Evolutionary conservation across 2,329 filamentous ascomycete genomes (phyloP).

Genomic region (Diaporthe caulivora): DNA sequence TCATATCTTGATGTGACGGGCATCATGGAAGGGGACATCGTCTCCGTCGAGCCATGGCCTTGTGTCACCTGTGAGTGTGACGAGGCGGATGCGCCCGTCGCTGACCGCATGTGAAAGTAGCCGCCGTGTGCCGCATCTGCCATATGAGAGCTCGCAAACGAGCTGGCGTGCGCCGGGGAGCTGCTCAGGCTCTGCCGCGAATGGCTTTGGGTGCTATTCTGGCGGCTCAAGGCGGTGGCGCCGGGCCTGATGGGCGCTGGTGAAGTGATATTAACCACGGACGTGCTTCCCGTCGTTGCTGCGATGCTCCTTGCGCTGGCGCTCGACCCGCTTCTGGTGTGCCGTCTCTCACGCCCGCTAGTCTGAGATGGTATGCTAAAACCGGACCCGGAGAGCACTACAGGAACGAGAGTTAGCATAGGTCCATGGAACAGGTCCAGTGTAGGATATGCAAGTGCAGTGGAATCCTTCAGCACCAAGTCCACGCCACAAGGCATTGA

Average conservation of each 20-base stretch:
- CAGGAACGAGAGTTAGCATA: background rate
- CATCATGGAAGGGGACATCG: slow-evolving; percentile 67
- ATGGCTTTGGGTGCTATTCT: slow-evolving; percentile 62
- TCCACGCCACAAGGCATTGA: background rate
- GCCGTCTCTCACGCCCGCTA: slow-evolving; percentile 56
- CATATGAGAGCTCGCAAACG: slow-evolving; percentile 61
- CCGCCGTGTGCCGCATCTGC: slow-evolving; percentile 50
- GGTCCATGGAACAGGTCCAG: background rate
- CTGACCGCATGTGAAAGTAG: slow-evolving; percentile 50
- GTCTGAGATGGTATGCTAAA: slow-evolving; percentile 67
- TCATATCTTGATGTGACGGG: slow-evolving; percentile 72
- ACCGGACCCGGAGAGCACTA: slow-evolving; percentile 65
- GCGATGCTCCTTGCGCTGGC: slow-evolving; percentile 66
- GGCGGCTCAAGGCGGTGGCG: slow-evolving; percentile 60
- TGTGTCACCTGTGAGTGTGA: slow-evolving; percentile 57
- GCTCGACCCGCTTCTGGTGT: slow-evolving; percentile 70
- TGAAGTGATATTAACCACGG: slow-evolving; percentile 59
- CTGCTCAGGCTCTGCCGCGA: slow-evolving; percentile 65
- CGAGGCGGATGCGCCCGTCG: slow-evolving; percentile 39
- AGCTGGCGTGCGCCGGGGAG: slow-evolving; percentile 60
- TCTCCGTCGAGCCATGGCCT: slow-evolving; percentile 51
- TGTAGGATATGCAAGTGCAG: background rate
- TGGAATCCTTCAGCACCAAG: background rate
- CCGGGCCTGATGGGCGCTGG: slow-evolving; percentile 57
- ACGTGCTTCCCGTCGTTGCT: slow-evolving; percentile 54